Percentiles rank a stretch among this genome's conserved stretches.
These are phyloP conservation scores for Pseudogymnoascus sp. DNA, from an alignment of 2,329 filamentous ascomycete genomes.

Conservation along the genomic window DNA sequence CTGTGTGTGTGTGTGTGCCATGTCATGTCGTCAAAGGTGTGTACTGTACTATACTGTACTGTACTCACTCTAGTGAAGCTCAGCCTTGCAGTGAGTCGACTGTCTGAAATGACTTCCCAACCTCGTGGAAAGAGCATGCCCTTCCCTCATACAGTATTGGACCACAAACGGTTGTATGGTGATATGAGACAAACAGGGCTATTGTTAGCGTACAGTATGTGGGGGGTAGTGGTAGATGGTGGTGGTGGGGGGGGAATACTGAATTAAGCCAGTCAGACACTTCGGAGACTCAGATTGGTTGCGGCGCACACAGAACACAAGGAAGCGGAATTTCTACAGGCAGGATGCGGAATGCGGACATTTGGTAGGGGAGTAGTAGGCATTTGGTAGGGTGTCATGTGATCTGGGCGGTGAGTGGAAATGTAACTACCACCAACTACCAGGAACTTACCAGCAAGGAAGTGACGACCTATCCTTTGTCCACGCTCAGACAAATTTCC, in stretches of 20 bases:
- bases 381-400: neutral
- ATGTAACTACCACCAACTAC: too few relatives aligned
- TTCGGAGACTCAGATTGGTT: neutral
- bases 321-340: neutral
- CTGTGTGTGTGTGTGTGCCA: neutral
- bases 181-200: conserved; percentile 11
- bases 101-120: neutral
- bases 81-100: conserved; percentile 10
- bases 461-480: conserved; percentile 3
- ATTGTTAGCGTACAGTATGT: conserved; percentile 8
- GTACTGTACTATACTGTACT: neutral
- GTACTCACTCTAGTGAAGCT: neutral
- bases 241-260: neutral
- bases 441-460: too few relatives aligned
- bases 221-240: neutral
- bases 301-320: neutral
- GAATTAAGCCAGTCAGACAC: conserved; percentile 5
- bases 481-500: conserved; percentile 2
- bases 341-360: neutral
- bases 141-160: neutral
- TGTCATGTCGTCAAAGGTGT: conserved; percentile 1
- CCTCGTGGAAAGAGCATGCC: conserved; percentile 7
- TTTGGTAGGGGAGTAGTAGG: neutral
- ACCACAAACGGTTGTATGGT: neutral
- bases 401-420: neutral